Percentiles rank a stretch among this genome's conserved stretches.
Conservation (phyloP, 164 flowering plant species). For the Taxillus chinensis region DNA sequence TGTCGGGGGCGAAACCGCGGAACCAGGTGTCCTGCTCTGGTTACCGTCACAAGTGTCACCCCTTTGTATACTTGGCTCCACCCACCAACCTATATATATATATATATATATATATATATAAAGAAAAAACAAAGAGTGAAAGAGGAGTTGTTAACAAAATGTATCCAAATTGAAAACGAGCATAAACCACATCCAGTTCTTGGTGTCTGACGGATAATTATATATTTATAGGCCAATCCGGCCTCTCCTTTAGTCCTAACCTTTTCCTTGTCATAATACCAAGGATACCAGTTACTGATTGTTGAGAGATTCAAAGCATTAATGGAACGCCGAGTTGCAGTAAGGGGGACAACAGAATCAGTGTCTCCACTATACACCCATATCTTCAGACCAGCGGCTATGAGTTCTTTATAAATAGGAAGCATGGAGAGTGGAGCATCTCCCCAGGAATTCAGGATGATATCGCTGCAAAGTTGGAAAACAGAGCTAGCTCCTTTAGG, state of each 20-base stretch:
- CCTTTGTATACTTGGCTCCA: slow-evolving; percentile 34
- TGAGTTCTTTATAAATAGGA: slow-evolving; percentile 25
- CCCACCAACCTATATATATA: slow-evolving; percentile 26
- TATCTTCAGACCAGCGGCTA: slow-evolving; percentile 24
- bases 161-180: no score
- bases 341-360: slow-evolving; percentile 27
- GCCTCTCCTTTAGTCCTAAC: neutral
- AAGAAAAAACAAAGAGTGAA: no score
- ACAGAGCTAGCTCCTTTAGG: no score
- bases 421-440: slow-evolving; percentile 32
- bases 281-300: slow-evolving; percentile 16
- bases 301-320: slow-evolving; percentile 18
- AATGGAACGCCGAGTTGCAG: slow-evolving; percentile 26
- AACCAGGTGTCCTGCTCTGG: slow-evolving; percentile 40
- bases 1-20: slow-evolving; percentile 19
- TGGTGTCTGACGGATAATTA: neutral
- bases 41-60: slow-evolving; percentile 23
- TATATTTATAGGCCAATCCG: neutral
- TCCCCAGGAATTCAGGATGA: slow-evolving; percentile 8
- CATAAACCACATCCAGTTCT: neutral
- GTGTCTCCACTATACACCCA: slow-evolving; percentile 34
- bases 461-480: neutral
- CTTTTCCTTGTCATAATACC: slow-evolving; percentile 16
- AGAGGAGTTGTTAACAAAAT: neutral
- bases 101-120: no score